Evolutionary conservation across 2,329 filamentous ascomycete species (phyloP).

Genomic region (Mycosphaerelloides madeirae): DNA sequence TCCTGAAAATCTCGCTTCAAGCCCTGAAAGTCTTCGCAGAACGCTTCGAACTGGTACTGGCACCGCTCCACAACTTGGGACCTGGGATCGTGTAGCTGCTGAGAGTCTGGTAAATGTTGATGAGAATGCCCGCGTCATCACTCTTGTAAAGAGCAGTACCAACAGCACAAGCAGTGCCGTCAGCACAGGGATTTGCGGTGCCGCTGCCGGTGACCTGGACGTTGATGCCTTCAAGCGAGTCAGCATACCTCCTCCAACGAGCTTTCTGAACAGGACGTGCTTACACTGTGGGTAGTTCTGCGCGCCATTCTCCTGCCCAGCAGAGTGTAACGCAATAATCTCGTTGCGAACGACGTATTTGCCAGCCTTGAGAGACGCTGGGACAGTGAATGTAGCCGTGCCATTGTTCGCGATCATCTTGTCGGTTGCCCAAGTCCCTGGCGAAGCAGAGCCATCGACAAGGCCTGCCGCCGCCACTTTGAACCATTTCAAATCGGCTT

Average conservation of each 20-base stretch:
- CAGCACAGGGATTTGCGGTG: slow-evolving; percentile 32
- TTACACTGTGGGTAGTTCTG: slow-evolving; percentile 39
- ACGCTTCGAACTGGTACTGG: background rate
- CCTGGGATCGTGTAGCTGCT: slow-evolving; percentile 50
- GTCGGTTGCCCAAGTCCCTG: slow-evolving; percentile 54
- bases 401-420: slow-evolving; percentile 46
- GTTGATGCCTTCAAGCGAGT: slow-evolving; percentile 48
- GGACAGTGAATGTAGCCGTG: slow-evolving; percentile 49
- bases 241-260: background rate
- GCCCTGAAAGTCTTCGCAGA: slow-evolving; percentile 2
- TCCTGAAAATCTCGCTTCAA: background rate
- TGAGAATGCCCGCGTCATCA: slow-evolving; percentile 53
- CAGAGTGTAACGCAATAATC: slow-evolving; percentile 57
- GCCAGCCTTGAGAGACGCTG: slow-evolving; percentile 49
- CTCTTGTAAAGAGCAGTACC: slow-evolving; percentile 55
- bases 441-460: slow-evolving; percentile 34
- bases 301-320: slow-evolving; percentile 39
- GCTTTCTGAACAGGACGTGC: no score
- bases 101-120: slow-evolving; percentile 55
- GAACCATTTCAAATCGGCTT: slow-evolving; percentile 54
- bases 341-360: slow-evolving; percentile 59
- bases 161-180: slow-evolving; percentile 40
- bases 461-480: slow-evolving; percentile 59
- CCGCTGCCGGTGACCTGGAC: slow-evolving; percentile 54
- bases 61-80: slow-evolving; percentile 31